These are phyloP conservation scores for Metarhizium brunneum DNA, from an alignment of 2,329 filamentous ascomycete genomes.

Conservation along the genomic window DNA sequence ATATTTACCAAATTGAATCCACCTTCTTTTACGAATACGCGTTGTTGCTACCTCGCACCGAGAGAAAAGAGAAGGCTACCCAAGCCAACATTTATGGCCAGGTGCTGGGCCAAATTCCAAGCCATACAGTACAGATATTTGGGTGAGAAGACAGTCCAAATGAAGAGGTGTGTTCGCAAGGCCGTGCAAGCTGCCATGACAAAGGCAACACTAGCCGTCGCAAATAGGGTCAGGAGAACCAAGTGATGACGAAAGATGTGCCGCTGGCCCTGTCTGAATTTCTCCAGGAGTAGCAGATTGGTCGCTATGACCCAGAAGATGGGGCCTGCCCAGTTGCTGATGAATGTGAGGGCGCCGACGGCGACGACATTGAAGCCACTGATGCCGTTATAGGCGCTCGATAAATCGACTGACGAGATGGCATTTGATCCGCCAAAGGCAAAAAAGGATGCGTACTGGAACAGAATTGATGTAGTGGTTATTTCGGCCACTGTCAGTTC, in stretches of 20 bases:
- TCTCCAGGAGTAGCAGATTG: constrained; percentile 45
- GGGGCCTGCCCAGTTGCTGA: constrained; percentile 84
- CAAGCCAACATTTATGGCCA: constrained; percentile 58
- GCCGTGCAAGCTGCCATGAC: constrained; percentile 86
- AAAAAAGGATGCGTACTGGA: constrained; percentile 82
- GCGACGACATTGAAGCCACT: constrained; percentile 68
- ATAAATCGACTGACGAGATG: constrained; percentile 91
- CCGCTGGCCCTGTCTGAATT: constrained; percentile 15
- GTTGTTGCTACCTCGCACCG: constrained; percentile 18
- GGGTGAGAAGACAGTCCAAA: constrained; percentile 97
- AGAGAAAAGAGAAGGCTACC: constrained; percentile 51
- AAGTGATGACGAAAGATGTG: constrained; percentile 42
- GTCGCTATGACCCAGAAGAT: constrained; percentile 76
- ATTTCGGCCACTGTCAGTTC: constrained; percentile 47
- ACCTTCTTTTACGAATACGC: background rate
- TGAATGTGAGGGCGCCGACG: constrained; percentile 76
- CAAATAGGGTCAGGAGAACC: constrained; percentile 60
- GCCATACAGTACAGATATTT: constrained; percentile 91
- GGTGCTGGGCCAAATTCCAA: constrained; percentile 78
- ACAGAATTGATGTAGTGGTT: constrained; percentile 61
- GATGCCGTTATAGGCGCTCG: constrained; percentile 90
- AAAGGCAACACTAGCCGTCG: constrained; percentile 52
- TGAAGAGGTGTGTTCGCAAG: constrained; percentile 83
- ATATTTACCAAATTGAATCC: background rate
- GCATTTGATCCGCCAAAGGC: constrained; percentile 85